Evolutionary conservation across 106 monocot genomes (phyloP), one percentile per base, ranked within the genome.

Genomic region (Dendrobium chrysotoxum): DNA sequence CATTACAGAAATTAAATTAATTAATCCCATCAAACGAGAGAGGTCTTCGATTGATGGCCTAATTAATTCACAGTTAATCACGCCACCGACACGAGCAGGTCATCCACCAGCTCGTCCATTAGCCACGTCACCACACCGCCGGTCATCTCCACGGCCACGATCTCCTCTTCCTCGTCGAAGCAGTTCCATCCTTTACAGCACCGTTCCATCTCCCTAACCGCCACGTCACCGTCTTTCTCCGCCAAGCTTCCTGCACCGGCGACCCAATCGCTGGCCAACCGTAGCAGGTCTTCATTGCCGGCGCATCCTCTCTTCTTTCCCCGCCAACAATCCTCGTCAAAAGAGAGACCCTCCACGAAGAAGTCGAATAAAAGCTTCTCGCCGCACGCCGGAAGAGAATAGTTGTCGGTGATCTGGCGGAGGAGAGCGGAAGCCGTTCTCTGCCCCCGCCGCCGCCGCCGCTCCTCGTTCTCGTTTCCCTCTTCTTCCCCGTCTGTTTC

Each of bases 291-390:
- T 21, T 77, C 81, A 28, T 70, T 20, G 17, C 40, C 71, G 28
- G 7, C 26, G 39, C 46, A 8, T 18, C n/a, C 13, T 4, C 28
- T 54, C 28, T 16, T 18, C 20, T 20, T 53, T 1, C 13, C 38
- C 31, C 11, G 4, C 35, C 31, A 12, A 26, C 12, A 31, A 0
- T 71, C 31, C 71, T 71, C 71, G 11, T 9, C 20, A 12, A 28
- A 26, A n/a, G 50, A 81, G 25, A 88, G 54, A 46, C 84, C 84
- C 31, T 95, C 84, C 4, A 68, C 41, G 79, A 95, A 92, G 77
- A 90, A 92, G 75, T 90, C 92, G 2, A 88, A 4, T 11, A 95
- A 66, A 42, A 95, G 77, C 50, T 76, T 78, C 79, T 89, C 82
- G 31, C 41, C 73, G 11, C 8, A 77, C 6, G 26, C 4, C 35